Percentiles rank a stretch among this genome's conserved stretches.
These are phyloP conservation scores for Candida pseudoviswanathii DNA, from an alignment of 1,139 yeast species.

Conservation along the genomic window DNA sequence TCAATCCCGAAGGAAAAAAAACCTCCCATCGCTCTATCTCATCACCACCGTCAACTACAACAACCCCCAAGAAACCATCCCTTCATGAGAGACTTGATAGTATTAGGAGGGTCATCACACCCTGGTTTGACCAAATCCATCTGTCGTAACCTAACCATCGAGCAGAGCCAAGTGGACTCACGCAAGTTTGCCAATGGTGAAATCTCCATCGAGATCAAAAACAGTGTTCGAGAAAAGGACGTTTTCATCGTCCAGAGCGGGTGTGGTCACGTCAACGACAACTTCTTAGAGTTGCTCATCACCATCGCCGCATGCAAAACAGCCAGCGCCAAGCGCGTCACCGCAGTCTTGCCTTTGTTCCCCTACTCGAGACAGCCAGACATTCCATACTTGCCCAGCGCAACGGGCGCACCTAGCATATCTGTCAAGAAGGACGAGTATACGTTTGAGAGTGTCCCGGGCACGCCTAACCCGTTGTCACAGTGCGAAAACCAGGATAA, in stretches of 20 bases:
- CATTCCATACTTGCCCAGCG: conserved; percentile 82
- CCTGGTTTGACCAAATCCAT: conserved; percentile 63
- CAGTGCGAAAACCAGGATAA: conserved; percentile 18
- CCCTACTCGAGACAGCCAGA: conserved; percentile 98
- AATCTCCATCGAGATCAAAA: conserved; percentile 79
- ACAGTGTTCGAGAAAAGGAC: conserved; percentile 90
- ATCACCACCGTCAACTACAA: neutral
- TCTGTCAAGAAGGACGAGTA: conserved; percentile 46
- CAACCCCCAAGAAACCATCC: neutral
- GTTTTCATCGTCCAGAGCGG: conserved; percentile 83
- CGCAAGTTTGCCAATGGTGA: conserved; percentile 81
- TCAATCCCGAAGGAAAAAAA: conserved; percentile 1
- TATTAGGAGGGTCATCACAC: conserved; percentile 77
- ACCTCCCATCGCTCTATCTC: neutral
- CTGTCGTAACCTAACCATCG: conserved; percentile 63
- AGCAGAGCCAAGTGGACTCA: conserved; percentile 57
- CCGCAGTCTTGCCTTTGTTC: conserved; percentile 92
- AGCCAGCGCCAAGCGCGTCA: conserved; percentile 90
- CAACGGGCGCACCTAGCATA: conserved; percentile 46
- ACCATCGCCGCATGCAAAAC: conserved; percentile 94
- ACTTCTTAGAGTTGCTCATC: conserved; percentile 82
- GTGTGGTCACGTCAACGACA: conserved; percentile 90
- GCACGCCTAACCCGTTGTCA: conserved; percentile 53
- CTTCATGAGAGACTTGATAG: conserved; percentile 71
- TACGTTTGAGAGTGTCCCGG: conserved; percentile 66